A percentile compares a stretch with the other conserved stretches of the same genome.
phyloP scores from a whole-genome alignment of 805 yeast species.

The Candida sonorensis region DNA sequence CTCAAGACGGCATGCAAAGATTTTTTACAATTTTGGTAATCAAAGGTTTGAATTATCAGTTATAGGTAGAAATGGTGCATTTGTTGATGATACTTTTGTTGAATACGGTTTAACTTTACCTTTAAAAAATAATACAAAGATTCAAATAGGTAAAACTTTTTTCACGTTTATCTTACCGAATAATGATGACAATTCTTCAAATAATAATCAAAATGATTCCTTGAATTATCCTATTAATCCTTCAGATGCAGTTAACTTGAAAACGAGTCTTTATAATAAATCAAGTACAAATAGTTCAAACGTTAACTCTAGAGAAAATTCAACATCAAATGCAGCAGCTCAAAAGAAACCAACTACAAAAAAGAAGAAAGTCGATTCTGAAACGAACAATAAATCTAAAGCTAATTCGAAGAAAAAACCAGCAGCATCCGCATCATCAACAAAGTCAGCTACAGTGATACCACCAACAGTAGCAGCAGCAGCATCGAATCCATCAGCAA shows the following conservation, averaged over 20 bases:
- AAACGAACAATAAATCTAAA: background rate
- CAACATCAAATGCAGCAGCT: constrained; percentile 12
- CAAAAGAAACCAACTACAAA: constrained; percentile 1
- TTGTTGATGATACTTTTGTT: constrained; percentile 84
- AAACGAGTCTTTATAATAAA: constrained; percentile 37
- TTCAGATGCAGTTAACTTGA: constrained; percentile 52
- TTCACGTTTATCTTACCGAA: constrained; percentile 84
- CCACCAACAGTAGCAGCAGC: background rate
- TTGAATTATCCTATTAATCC: constrained; percentile 39
- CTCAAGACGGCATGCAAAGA: constrained; percentile 90
- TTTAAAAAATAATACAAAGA: constrained; percentile 67
- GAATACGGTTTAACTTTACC: constrained; percentile 92
- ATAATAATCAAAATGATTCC: constrained; percentile 1
- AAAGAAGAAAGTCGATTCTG: background rate
- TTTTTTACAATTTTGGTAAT: constrained; percentile 93
- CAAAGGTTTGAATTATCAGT: constrained; percentile 90
- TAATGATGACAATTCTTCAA: constrained; percentile 15
- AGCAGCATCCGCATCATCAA: background rate
- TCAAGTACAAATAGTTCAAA: constrained; percentile 5
- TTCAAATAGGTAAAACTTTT: constrained; percentile 90
- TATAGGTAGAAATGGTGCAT: constrained; percentile 93
- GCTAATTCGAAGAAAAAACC: constrained; percentile 1
- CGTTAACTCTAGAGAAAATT: constrained; percentile 19
- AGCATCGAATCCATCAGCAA: background rate
- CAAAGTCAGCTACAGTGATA: background rate